Conservation (phyloP, 2,329 filamentous ascomycete species). For the Cytospora piceae region DNA sequence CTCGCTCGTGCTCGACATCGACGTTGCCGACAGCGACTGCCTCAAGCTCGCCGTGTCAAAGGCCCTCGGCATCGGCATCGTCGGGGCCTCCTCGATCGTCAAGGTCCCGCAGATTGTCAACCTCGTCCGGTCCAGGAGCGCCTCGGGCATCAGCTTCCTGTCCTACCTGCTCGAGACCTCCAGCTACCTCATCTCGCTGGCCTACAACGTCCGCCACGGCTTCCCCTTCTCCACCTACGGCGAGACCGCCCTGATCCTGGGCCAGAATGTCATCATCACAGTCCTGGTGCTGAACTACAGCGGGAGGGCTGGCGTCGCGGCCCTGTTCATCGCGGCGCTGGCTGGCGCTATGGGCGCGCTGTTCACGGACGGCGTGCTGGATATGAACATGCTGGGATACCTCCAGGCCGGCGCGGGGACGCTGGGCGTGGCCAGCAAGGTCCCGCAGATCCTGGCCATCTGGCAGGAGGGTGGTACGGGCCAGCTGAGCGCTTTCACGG, state of each 20-base stretch:
- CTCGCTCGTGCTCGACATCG: slow-evolving; percentile 81
- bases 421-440: slow-evolving; percentile 84
- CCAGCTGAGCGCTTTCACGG: slow-evolving; percentile 94
- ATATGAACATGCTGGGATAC: slow-evolving; percentile 69
- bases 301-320: slow-evolving; percentile 68
- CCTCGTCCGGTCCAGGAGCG: slow-evolving; percentile 78
- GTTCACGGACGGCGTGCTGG: slow-evolving; percentile 67
- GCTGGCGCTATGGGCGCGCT: slow-evolving; percentile 71
- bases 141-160: slow-evolving; percentile 83
- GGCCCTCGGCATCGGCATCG: slow-evolving; percentile 89
- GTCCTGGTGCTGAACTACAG: slow-evolving; percentile 85
- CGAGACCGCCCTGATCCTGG: slow-evolving; percentile 88
- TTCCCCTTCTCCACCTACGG: slow-evolving; percentile 98
- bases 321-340: slow-evolving; percentile 77
- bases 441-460: slow-evolving; percentile 90
- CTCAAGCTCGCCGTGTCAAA: slow-evolving; percentile 91
- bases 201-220: slow-evolving; percentile 87
- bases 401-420: slow-evolving; percentile 84
- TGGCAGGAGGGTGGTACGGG: slow-evolving; percentile 86
- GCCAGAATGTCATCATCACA: slow-evolving; percentile 89
- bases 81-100: slow-evolving; percentile 85
- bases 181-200: slow-evolving; percentile 84
- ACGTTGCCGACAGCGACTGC: slow-evolving; percentile 76
- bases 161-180: slow-evolving; percentile 91
- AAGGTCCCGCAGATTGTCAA: slow-evolving; percentile 98